Percentiles rank a stretch among this genome's conserved stretches.
Evolutionary conservation across 2,329 filamentous ascomycete genomes (phyloP).

Genomic region (Alternaria postmessia): DNA sequence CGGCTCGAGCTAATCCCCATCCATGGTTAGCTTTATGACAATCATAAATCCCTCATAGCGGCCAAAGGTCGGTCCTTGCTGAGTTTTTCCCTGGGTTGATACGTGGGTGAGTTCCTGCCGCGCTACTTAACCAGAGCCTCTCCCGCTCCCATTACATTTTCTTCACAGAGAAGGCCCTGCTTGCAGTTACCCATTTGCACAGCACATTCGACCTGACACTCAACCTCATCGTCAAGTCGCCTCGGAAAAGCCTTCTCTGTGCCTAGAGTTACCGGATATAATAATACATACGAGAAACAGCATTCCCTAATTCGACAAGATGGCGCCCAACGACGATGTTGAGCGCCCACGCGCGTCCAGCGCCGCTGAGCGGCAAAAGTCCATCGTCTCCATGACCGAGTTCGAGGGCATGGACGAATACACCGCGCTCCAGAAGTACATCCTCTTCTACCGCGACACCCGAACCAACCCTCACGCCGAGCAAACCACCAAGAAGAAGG

Average conservation of each 20-base stretch:
- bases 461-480: slow-evolving; percentile 58
- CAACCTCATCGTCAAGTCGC: slow-evolving; percentile 28
- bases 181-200: slow-evolving; percentile 38
- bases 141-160: slow-evolving; percentile 27
- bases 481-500: slow-evolving; percentile 58
- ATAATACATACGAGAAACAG: slow-evolving; percentile 29
- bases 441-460: slow-evolving; percentile 71
- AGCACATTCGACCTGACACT: slow-evolving; percentile 36
- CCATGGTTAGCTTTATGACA: slow-evolving; percentile 24
- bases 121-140: slow-evolving; percentile 34
- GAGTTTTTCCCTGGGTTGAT: slow-evolving; percentile 39
- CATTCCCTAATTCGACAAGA: slow-evolving; percentile 30
- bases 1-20: slow-evolving; percentile 23
- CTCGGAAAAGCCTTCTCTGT: slow-evolving; percentile 40
- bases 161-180: slow-evolving; percentile 42
- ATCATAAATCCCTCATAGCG: slow-evolving; percentile 27
- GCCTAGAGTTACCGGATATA: slow-evolving; percentile 25
- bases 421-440: slow-evolving; percentile 71
- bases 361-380: slow-evolving; percentile 45
- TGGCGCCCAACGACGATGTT: slow-evolving; percentile 45
- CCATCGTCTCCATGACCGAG: slow-evolving; percentile 45
- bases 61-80: slow-evolving; percentile 30
- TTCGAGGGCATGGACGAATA: slow-evolving; percentile 67
- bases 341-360: slow-evolving; percentile 44
- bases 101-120: slow-evolving; percentile 19